Evolutionary conservation across 148 eudicot species (phyloP), one percentile per base, ranked within the genome.

Genomic region (Dysphania ambrosioides): DNA sequence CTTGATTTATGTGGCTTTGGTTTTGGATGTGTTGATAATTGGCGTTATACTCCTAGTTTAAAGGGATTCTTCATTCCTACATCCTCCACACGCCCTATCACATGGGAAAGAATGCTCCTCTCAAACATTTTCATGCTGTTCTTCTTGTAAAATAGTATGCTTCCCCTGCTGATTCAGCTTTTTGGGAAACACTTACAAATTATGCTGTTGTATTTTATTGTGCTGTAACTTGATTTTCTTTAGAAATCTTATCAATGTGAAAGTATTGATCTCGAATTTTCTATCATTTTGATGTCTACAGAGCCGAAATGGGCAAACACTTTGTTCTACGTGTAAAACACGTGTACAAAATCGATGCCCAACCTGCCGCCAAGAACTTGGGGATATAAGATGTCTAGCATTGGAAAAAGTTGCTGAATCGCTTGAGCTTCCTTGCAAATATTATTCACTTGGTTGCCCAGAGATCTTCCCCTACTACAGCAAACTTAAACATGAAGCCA

Each of bases 291-390:
- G 27, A 47, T 68, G 63, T 74, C 42, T 79, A 72, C 88, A 91
- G 97, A 89, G 97, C 74, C 91, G 85, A 69, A 91, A 91, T 73
- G 97, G 97, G 69, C 97, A 91, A 75, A 91, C 97, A 11, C 90
- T 91, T 67, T 91, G 97, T 79, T 87, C 93, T 21, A 88, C 93
- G 26, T 91, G 97, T 75, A 91, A 91, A 86, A 87, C 81, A 59
- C 82, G 91, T 59, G 92, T 91, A 61, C 97, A 91, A 81, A 91
- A 91, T 62, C 87, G 91, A 34, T 91, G 97, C 62, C 91, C 93
- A n/a, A 89, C 91, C 49, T 91, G 97, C 68, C 84, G 97, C 56
- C 92, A 86, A 75, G 93, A 91, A 82, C 89, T 91, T 27, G 97
- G 97, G 68, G 97, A 91, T 56, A 91, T 91, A 82, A 83, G 97